Percentiles rank a stretch among this genome's conserved stretches.
Evolutionary conservation across 768 basidiomycete species (phyloP).

Genomic region (Lepiota venenata): DNA sequence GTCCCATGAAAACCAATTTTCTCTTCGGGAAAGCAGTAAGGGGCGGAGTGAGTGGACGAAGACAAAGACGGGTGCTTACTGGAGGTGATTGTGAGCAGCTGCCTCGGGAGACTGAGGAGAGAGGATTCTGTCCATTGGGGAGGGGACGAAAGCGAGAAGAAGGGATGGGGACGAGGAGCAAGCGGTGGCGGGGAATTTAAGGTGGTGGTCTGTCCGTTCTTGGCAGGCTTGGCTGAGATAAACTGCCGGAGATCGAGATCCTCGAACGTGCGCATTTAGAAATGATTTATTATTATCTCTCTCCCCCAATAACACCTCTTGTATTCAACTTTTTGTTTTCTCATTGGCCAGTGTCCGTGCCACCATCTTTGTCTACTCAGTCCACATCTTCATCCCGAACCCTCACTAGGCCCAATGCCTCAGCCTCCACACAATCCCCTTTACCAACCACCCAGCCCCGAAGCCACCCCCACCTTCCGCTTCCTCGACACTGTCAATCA

Average conservation of each 20-base stretch:
- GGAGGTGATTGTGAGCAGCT: slow-evolving; percentile 61
- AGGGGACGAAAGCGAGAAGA: slow-evolving; percentile 7
- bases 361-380: background rate
- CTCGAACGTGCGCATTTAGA: slow-evolving; percentile 23
- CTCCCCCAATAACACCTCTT: slow-evolving; percentile 14
- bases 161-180: slow-evolving; percentile 11
- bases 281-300: slow-evolving; percentile 11
- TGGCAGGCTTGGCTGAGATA: slow-evolving; percentile 13
- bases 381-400: slow-evolving; percentile 9
- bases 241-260: slow-evolving; percentile 15
- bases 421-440: slow-evolving; percentile 28
- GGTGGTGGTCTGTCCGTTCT: slow-evolving; percentile 13
- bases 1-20: slow-evolving; percentile 70
- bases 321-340: slow-evolving; percentile 2
- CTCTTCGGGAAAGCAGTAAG: slow-evolving; percentile 35
- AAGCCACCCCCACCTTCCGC: slow-evolving; percentile 41
- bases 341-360: background rate
- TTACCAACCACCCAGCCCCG: slow-evolving; percentile 39
- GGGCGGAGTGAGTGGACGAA: slow-evolving; percentile 5
- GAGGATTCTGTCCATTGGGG: slow-evolving; percentile 65
- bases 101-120: slow-evolving; percentile 76
- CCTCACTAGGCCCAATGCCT: slow-evolving; percentile 1
- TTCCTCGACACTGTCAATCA: slow-evolving; percentile 52
- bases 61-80: slow-evolving; percentile 38
- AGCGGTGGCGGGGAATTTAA: slow-evolving; percentile 19